A percentile compares a stretch with the other conserved stretches of the same genome.
These are phyloP conservation scores for Phlebopus sp. DNA, from an alignment of 1,284 basidiomycete genomes.

Conservation along the genomic window DNA sequence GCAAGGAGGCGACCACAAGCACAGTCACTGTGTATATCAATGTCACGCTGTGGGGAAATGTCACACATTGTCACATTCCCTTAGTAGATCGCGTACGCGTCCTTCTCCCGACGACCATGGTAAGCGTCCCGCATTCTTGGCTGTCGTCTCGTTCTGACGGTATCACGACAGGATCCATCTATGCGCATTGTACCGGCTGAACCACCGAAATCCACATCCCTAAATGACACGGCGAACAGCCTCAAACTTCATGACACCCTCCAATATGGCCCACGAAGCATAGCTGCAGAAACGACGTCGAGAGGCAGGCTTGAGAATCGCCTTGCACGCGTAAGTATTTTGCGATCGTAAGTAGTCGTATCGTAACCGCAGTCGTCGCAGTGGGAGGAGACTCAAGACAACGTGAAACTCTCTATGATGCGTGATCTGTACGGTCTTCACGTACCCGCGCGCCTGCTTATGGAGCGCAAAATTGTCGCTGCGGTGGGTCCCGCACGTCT, in stretches of 20 bases:
- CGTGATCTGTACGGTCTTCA: constrained; percentile 86
- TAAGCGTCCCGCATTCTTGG: constrained; percentile 15
- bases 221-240: constrained; percentile 65
- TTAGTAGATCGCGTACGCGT: constrained; percentile 23
- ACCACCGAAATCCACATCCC: constrained; percentile 57
- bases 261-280: constrained; percentile 69
- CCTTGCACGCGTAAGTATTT: constrained; percentile 59
- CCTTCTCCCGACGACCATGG: constrained; percentile 40
- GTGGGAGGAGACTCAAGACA: constrained; percentile 95
- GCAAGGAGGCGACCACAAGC: no score
- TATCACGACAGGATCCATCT: constrained; percentile 53
- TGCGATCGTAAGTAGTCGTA: neutral
- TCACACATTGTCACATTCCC: constrained; percentile 25
- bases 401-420: constrained; percentile 81
- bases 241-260: constrained; percentile 80
- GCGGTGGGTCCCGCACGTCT: constrained; percentile 50
- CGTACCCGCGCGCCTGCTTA: constrained; percentile 83
- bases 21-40: neutral
- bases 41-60: constrained; percentile 19
- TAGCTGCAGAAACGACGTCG: constrained; percentile 67
- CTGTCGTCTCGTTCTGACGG: neutral
- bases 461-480: constrained; percentile 90
- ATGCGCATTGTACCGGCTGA: constrained; percentile 63
- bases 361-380: constrained; percentile 31
- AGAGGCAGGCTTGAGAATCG: constrained; percentile 57